Evolutionary conservation across 1,284 basidiomycete species (phyloP), one percentile per base, ranked within the genome.

Genomic region (Peniophora sp.): DNA sequence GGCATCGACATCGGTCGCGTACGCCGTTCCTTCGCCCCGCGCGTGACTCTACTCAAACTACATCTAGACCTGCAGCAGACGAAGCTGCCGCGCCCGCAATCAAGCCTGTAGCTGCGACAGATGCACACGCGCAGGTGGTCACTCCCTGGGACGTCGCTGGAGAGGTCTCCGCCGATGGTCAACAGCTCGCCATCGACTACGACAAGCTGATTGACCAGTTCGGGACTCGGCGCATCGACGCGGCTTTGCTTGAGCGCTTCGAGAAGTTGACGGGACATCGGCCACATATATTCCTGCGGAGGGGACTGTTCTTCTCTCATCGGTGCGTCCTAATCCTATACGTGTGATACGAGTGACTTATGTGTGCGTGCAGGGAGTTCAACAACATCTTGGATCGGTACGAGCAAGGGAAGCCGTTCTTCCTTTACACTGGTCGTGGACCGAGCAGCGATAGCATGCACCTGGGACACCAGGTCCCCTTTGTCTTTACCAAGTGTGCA

Each of bases 91-190:
- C 55, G 2, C 53, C 61, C 2, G 61, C 57, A 17, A 64, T 70
- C 51, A 68, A 71, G 51, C 68, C 72, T 22, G 66, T 59, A 10
- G 58, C 64, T 36, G 58, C 62, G 0, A 52, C 61, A 2, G 46
- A 56, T 3, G 56, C 61, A 1, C 73, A 77, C 51, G 91, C 85
- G 45, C 96, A 99, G 68, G 80, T 92, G 53, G 87, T 99, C 48
- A 99, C 96, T 0, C 97, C 97, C 19, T 99, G 97, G 90, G 94
- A 98, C 58, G 97, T 99, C 5, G 89, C 97, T 62, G 97, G 96
- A 45, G 90, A 86, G 45, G 88, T 96, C 11, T 85, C 92, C 14
- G 75, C 71, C 16, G 92, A 98, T 61, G 97, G 97, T 50, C 87
- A 91, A 63, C 89, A 92, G 63, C 79, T 85, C 47, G 92, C 85